Evolutionary conservation across 2,329 filamentous ascomycete genomes (phyloP), one percentile per base, ranked within the genome.

Genomic region (Pleoardoris graminearum): DNA sequence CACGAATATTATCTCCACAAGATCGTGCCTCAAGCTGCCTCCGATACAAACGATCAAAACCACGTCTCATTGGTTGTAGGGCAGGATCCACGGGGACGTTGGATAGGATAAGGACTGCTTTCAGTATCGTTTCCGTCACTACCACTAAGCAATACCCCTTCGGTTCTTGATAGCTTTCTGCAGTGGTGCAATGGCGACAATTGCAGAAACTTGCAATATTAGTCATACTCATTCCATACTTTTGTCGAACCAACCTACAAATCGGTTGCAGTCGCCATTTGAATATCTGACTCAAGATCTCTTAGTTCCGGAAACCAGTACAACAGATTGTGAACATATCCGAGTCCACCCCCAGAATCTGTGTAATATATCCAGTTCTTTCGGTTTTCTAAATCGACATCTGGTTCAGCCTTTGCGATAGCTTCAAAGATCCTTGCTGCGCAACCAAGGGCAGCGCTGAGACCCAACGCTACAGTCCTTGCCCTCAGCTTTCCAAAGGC

Each of bases 41-140:
- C 14, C 37, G n/a, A 37, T 47, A 47, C 21, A 47, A 25, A 12
- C 44, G 44, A n/a, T 48, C 33, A 29, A 48, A 48, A 7, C 45
- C 45, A 23, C 3, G 7, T 30, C 45, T 48, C 23, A 11, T 41
- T 48, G 45, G 45, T 19, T 39, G 12, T 10, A 48, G 45, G 32
- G 23, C 35, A 2, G 22, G 22, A 6, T 29, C 45, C 19, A 48
- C 17, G n/a, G 36, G 1, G 3, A 41, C 35, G 16, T 41, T 41
- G 4, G 45, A 38, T 11, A 41, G 21, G 10, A 48, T 39, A n/a
- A 39, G 35, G 6, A n/a, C 33, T 29, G 36, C 35, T 30, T 38
- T 48, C 33, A 48, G 32, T 22, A 48, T 48, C n/a, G 45, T 48
- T 19, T 48, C 45, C 7, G 25, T 17, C 22, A 48, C 8, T 12